Evolutionary conservation across 1,284 basidiomycete genomes (phyloP).

Genomic region (Moniliophthora roreri): DNA sequence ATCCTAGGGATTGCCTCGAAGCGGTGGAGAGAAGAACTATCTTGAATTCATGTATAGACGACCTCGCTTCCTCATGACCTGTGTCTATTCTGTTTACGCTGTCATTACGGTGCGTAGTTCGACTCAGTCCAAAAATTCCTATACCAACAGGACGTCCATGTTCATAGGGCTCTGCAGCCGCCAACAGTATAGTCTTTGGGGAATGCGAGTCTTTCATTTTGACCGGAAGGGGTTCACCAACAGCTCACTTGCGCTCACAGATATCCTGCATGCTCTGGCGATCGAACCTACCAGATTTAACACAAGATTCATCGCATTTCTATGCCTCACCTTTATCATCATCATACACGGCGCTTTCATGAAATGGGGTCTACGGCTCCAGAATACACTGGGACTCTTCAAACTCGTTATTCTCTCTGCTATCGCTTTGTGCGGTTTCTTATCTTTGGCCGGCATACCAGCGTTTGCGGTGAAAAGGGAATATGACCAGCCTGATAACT

Average conservation of each 20-base stretch:
- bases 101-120: constrained; percentile 50
- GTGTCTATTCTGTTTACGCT: constrained; percentile 59
- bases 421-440: constrained; percentile 61
- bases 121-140: constrained; percentile 18
- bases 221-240: neutral
- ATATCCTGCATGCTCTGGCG: constrained; percentile 50
- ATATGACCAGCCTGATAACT: constrained; percentile 49
- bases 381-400: constrained; percentile 65
- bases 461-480: constrained; percentile 43
- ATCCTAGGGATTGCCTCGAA: constrained; percentile 60
- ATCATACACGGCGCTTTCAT: constrained; percentile 57
- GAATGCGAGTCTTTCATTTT: constrained; percentile 47
- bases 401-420: constrained; percentile 60
- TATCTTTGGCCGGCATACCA: constrained; percentile 48
- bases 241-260: constrained; percentile 28
- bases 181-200: constrained; percentile 62
- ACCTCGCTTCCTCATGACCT: constrained; percentile 63
- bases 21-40: constrained; percentile 78
- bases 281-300: constrained; percentile 43
- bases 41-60: constrained; percentile 67
- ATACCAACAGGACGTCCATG: constrained; percentile 20
- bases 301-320: constrained; percentile 51
- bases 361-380: constrained; percentile 60
- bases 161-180: constrained; percentile 52
- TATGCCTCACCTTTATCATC: constrained; percentile 56